phyloP scores from a whole-genome alignment of 441 rosid species.

The Pelargonium australe region DNA sequence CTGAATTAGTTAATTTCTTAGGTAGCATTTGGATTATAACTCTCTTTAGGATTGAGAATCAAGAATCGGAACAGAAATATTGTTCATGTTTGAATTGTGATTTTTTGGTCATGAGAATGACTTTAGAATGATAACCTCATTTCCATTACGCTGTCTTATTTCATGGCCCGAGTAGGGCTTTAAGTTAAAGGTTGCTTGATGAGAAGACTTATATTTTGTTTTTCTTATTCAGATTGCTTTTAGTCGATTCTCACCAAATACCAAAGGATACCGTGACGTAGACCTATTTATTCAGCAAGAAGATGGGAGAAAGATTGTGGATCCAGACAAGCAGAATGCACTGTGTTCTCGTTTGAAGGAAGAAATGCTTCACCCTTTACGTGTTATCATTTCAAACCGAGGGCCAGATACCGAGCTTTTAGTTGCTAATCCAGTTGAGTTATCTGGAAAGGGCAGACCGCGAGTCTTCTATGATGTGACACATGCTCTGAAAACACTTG shows the following conservation, averaged over 20 bases:
- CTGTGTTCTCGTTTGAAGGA: constrained; percentile 52
- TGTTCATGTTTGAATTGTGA: no score
- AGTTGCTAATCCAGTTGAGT: constrained; percentile 83
- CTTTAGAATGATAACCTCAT: no score
- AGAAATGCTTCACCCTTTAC: constrained; percentile 79
- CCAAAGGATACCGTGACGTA: constrained; percentile 52
- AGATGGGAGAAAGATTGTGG: constrained; percentile 67
- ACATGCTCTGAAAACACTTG: constrained; percentile 58
- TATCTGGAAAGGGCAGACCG: constrained; percentile 76
- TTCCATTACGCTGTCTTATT: no score
- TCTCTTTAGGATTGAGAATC: no score
- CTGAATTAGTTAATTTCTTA: no score
- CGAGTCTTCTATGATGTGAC: constrained; percentile 77
- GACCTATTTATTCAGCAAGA: constrained; percentile 72
- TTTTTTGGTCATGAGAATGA: no score
- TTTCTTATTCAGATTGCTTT: constrained; percentile 46
- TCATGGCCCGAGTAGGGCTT: no score
- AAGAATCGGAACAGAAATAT: no score
- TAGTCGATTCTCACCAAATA: constrained; percentile 57
- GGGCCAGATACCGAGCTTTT: constrained; percentile 80
- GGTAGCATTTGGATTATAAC: no score
- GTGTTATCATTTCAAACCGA: constrained; percentile 59
- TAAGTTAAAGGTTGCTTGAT: neutral
- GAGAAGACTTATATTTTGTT: constrained; percentile 6
- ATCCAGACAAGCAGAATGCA: constrained; percentile 50